These are phyloP conservation scores for Kodamaea nitidulidarum DNA, from an alignment of 805 yeast species.

Conservation along the genomic window DNA sequence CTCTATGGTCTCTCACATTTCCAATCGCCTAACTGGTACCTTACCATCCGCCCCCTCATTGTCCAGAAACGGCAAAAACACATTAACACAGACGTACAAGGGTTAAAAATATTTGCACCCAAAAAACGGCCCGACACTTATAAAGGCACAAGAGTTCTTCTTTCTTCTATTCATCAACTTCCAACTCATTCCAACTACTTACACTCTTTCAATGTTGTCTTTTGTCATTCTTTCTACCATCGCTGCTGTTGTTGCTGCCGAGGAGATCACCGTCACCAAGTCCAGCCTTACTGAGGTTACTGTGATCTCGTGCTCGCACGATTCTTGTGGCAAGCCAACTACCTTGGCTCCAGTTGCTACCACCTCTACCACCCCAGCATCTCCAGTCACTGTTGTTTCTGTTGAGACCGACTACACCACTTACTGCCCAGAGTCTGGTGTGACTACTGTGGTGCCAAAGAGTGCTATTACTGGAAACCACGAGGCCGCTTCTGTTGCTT, in stretches of 20 bases:
- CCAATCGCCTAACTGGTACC: too few relatives aligned
- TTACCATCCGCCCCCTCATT: background rate
- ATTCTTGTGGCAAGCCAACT: constrained; percentile 15
- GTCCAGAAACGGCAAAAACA: constrained; percentile 3
- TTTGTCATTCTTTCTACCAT: constrained; percentile 18
- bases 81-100: constrained; percentile 5
- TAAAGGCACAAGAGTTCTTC: background rate
- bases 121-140: background rate
- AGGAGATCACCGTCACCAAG: constrained; percentile 17
- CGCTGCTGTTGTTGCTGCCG: constrained; percentile 20
- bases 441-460: constrained; percentile 14
- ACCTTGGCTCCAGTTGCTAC: constrained; percentile 10
- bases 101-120: background rate
- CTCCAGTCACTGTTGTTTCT: constrained; percentile 33
- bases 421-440: constrained; percentile 27
- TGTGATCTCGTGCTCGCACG: constrained; percentile 23
- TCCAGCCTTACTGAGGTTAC: constrained; percentile 20
- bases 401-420: constrained; percentile 35
- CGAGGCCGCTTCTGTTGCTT: constrained; percentile 4
- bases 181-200: constrained; percentile 8
- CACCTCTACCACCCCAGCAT: constrained; percentile 13
- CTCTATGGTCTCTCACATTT: too few relatives aligned
- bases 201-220: constrained; percentile 18
- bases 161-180: background rate
- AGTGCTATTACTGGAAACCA: background rate